Evolutionary conservation across 257 asterid species (phyloP).

Genomic region (Lycium ferocissimum): DNA sequence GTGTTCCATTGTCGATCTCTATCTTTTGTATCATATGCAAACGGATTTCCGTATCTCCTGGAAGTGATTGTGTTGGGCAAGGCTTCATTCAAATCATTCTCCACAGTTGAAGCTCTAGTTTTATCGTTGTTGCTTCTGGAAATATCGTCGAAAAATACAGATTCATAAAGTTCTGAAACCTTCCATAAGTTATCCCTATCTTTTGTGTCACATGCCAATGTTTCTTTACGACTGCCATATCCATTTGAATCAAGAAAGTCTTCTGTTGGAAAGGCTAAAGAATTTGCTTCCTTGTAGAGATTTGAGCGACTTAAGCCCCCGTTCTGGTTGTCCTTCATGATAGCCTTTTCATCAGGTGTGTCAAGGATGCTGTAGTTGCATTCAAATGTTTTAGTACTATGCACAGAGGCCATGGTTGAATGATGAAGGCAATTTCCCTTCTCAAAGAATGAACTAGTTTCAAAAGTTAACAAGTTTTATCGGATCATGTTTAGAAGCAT

Average conservation of each 20-base stretch:
- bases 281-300: slow-evolving; percentile 43
- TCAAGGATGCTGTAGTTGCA: slow-evolving; percentile 48
- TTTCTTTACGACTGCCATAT: slow-evolving; percentile 34
- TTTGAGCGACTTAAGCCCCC: slow-evolving; percentile 44
- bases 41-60: background rate
- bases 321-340: slow-evolving; percentile 61
- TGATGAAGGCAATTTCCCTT: slow-evolving; percentile 22
- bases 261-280: slow-evolving; percentile 41
- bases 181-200: slow-evolving; percentile 44
- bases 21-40: slow-evolving; percentile 37
- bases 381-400: slow-evolving; percentile 40
- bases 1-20: slow-evolving; percentile 37
- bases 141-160: slow-evolving; percentile 42
- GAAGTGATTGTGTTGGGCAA: background rate
- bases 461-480: background rate
- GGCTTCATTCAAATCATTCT: slow-evolving; percentile 29
- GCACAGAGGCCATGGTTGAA: background rate
- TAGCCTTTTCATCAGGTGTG: slow-evolving; percentile 47
- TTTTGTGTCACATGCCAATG: slow-evolving; percentile 37
- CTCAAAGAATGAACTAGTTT: slow-evolving; percentile 13
- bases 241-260: slow-evolving; percentile 43
- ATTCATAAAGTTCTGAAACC: slow-evolving; percentile 25
- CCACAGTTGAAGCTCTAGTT: slow-evolving; percentile 32
- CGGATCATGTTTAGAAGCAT: background rate
- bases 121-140: slow-evolving; percentile 35